Base-by-base conservation (phyloP, 805 yeast genomes). In the Hanseniaspora nectarophila region DNA sequence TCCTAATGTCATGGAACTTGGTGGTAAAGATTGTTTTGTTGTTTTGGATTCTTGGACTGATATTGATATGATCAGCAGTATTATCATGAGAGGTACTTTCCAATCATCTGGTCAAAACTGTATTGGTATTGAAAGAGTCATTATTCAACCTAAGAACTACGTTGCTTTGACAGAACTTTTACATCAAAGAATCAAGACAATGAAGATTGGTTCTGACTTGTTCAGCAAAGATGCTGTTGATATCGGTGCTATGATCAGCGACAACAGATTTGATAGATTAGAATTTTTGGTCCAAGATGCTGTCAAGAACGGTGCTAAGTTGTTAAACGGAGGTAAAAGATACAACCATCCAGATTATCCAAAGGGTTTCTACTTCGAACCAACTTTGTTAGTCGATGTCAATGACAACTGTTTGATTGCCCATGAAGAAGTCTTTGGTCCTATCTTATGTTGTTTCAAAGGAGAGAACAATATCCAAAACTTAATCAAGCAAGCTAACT, bases 21-120 rank as follows among this genome's bases (percentile, higher is more conserved):
- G 99, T 34, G 99, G 99, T 20, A 92, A 92, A 61, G 99, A 92
- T 65, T 83, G 97, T 0, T 78, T 87, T 20, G 74, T 92, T 48
- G 87, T 89, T 3, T 73, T 92, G 57, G 97, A 90, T 61, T 92
- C 86, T 58, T 82, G 77, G 37, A 70, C 77, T 56, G 78, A 81
- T 57, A 57, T 76, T 39, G 66, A 72, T 8, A 67, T 73, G 4
- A 69, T 82, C 39, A 81, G 95, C 0, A 85, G 95, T 15, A 80
- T 88, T 24, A 75, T 92, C 37, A 75, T 92, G 82, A 75, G 99
- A 62, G 99, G 98, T 33, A 82, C 95, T 0, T 92, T 90, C 71
- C 99, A 92, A 69, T 84, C 95, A 51, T 85, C 95, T 0, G 99
- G 99, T 12, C 99, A 92, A 68, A 92, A 92, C 64, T 92, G 99